Evolutionary conservation across 2,329 filamentous ascomycete genomes (phyloP), one percentile per base, ranked within the genome.

Genomic region (Amesomyces nigricolor): DNA sequence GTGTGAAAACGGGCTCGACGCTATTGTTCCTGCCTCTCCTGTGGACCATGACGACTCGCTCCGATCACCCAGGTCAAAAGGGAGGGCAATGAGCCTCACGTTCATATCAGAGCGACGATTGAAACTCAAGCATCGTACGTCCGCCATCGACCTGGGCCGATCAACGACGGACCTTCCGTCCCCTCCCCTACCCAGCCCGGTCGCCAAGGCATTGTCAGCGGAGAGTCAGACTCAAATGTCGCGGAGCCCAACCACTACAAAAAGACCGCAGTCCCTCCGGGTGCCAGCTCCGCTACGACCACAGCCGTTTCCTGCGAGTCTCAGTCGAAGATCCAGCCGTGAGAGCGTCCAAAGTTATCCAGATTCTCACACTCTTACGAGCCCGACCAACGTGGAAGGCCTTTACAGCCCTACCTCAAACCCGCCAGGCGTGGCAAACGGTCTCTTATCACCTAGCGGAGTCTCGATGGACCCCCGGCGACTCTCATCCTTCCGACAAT

Each of bases 161-260:
- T 59, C 56, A 6, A 39, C 54, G 14, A 26, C 47, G 6, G 52
- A 58, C n/a, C 55, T 58, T 30, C 58, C 59, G 32, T 61, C 60
- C 0, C 59, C 63, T 2, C 52, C 62, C 3, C 58, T 65, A 2
- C 65, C 67, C 5, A 68, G 64, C 22, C 66, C 67, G 6, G 29
- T 66, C 13, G 62, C 66, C 13, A 62, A 64, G 26, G 61, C 66
- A 22, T 58, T 59, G 26, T 55, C 64, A 38, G 55, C 63, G 11
- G 53, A 61, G 17, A 66, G 64, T 40, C 69, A 66, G 53, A 62
- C 67, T 9, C 72, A 63, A 51, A 70, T 71, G 0, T 68, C 72
- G 3, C 72, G 73, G 0, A 73, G 75, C 0, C 68, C 76, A 29
- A 76, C 72, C 61, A 71, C 77, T 66, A 68, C 68, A 4, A 69